Percentiles rank a stretch among this genome's conserved stretches.
phyloP scores from a whole-genome alignment of 2,329 filamentous ascomycete genomes.

The Aspergillus floridensis region DNA sequence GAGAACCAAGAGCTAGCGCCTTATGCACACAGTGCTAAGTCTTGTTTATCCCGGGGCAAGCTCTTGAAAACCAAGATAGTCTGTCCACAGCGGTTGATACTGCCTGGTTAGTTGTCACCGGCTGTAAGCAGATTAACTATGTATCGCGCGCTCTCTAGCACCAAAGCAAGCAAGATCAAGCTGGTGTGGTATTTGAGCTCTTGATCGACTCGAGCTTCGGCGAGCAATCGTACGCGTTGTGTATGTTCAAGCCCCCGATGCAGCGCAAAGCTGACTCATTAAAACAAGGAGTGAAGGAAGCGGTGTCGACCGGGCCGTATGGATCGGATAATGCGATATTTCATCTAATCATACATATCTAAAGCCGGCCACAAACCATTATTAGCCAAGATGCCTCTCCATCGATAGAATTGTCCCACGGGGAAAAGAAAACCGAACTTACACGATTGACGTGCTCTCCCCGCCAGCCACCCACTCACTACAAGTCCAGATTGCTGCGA shows the following conservation, averaged over 20 bases:
- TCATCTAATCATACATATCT: conserved; percentile 19
- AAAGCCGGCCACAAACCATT: not conserved
- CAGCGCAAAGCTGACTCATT: conserved; percentile 8
- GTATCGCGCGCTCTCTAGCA: not conserved
- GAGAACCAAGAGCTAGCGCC: not conserved
- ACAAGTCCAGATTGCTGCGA: conserved; percentile 11
- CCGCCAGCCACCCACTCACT: conserved; percentile 23
- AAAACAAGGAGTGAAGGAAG: conserved; percentile 16
- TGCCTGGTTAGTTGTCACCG: not conserved
- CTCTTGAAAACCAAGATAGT: not conserved
- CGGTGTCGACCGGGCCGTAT: not conserved
- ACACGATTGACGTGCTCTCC: conserved; percentile 27
- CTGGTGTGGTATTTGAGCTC: not conserved
- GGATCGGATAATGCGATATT: conserved; percentile 2
- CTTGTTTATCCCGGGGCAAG: not conserved
- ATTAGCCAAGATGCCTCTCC: conserved; percentile 10
- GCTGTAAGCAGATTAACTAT: not conserved
- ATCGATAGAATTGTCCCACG: conserved; percentile 1
- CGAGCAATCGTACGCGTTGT: conserved; percentile 1
- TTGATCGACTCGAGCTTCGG: conserved; percentile 7
- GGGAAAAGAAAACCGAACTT: conserved; percentile 17
- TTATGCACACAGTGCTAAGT: not conserved
- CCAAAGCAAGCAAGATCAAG: not conserved
- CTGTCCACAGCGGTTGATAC: not conserved
- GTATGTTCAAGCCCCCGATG: not conserved